Conservation (phyloP, 208 protist genomes). For the Phytomonas serpens region DNA sequence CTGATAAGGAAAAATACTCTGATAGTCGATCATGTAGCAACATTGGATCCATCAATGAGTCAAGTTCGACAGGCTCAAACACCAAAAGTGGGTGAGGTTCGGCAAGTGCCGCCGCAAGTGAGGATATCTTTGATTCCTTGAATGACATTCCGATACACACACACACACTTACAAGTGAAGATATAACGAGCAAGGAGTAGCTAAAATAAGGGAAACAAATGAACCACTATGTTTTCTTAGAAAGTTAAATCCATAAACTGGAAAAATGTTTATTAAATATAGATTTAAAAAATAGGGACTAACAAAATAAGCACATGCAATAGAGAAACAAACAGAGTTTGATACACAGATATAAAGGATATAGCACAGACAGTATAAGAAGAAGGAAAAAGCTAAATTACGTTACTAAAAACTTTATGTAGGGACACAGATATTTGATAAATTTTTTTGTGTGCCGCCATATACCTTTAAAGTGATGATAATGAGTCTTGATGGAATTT, state of each 20-base stretch:
- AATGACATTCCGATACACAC: not conserved
- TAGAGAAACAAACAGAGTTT: not conserved
- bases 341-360: not conserved
- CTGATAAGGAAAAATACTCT: not conserved
- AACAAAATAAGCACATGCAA: not conserved
- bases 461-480: not conserved
- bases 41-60: not conserved
- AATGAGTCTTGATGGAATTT: not conserved
- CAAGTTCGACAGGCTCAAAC: not conserved
- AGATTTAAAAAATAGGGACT: not conserved
- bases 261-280: not conserved
- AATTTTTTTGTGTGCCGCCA: too few species aligned
- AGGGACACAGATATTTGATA: not conserved
- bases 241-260: slow-evolving; percentile 14
- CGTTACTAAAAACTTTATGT: not conserved
- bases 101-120: not conserved
- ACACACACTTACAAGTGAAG: not conserved
- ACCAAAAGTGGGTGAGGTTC: not conserved
- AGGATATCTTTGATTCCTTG: not conserved
- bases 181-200: not conserved
- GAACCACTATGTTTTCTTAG: not conserved
- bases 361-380: not conserved
- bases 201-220: not conserved
- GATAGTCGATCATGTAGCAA: not conserved
- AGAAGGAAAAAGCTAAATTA: not conserved